A percentile compares a stretch with the other conserved stretches of the same genome.
Conservation (phyloP, 2,329 filamentous ascomycete species). For the Monilinia fructicola region DNA sequence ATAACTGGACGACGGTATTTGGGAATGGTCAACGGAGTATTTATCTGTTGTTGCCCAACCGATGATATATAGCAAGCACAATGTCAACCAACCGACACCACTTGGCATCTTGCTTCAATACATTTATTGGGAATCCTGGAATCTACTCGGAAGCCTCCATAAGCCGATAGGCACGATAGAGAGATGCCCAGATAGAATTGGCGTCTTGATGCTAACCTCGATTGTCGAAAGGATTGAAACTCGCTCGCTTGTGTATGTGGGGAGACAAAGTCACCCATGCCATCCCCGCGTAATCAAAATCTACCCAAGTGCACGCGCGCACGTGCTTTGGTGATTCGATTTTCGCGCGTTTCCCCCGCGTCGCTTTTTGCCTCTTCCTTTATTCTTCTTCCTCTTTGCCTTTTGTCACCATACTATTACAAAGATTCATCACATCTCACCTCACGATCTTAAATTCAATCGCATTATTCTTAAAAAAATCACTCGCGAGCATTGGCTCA, state of each 20-base stretch:
- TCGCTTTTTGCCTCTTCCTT: conserved; percentile 9
- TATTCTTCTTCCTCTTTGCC: not conserved
- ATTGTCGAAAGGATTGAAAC: not conserved
- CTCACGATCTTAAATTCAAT: conserved; percentile 1
- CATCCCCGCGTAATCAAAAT: not conserved
- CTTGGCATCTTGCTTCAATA: not conserved
- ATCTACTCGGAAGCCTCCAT: too few species aligned
- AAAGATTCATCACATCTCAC: not conserved
- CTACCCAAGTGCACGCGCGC: not conserved
- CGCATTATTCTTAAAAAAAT: not conserved
- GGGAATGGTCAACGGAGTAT: not conserved
- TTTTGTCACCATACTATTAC: not conserved
- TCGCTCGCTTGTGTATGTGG: not conserved
- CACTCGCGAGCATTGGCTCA: too few species aligned
- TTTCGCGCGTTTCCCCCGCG: conserved; percentile 15
- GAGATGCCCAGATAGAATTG: not conserved
- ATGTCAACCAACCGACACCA: not conserved
- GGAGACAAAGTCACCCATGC: not conserved
- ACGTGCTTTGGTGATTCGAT: conserved; percentile 1
- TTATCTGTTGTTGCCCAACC: not conserved
- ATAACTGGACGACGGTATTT: not conserved
- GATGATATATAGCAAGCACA: too few species aligned
- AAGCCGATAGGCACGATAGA: not conserved
- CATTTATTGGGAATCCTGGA: too few species aligned
- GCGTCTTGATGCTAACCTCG: not conserved